A percentile compares a stretch with the other conserved stretches of the same genome.
Evolutionary conservation across 1,139 yeast genomes (phyloP).

Genomic region (Blastobotrys aristatus): DNA sequence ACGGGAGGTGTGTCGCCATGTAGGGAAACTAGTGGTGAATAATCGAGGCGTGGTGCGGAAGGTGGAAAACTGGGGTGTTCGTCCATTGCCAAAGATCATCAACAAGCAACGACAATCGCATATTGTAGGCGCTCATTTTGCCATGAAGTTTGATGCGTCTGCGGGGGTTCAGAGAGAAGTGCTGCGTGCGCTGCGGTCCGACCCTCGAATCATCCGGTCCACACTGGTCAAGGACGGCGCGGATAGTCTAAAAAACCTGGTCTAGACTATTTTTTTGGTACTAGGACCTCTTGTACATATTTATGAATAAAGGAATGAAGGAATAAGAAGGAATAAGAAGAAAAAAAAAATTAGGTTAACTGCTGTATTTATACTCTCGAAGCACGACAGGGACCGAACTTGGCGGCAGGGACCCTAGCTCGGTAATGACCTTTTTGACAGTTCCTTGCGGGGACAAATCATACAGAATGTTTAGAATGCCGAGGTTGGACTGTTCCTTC

Average conservation of each 20-base stretch:
- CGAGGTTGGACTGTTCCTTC: slow-evolving; percentile 59
- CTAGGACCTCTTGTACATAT: too few relatives aligned
- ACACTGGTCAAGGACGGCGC: slow-evolving; percentile 67
- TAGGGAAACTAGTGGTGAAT: slow-evolving; percentile 75
- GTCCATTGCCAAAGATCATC: slow-evolving; percentile 73
- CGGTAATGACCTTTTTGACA: slow-evolving; percentile 92
- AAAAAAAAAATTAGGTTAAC: neutral
- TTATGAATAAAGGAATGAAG: neutral
- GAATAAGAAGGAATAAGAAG: neutral
- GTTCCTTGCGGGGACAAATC: slow-evolving; percentile 94
- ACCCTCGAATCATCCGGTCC: slow-evolving; percentile 85
- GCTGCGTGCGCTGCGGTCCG: slow-evolving; percentile 70
- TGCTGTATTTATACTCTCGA: slow-evolving; percentile 69
- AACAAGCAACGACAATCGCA: slow-evolving; percentile 85
- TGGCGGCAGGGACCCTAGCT: slow-evolving; percentile 93
- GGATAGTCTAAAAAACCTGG: slow-evolving; percentile 29
- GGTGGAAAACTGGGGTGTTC: slow-evolving; percentile 72
- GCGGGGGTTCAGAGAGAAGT: slow-evolving; percentile 84
- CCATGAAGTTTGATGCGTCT: slow-evolving; percentile 81
- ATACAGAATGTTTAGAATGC: slow-evolving; percentile 78
- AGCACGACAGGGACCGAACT: slow-evolving; percentile 95
- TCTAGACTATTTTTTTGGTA: too few relatives aligned
- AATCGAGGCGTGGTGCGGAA: slow-evolving; percentile 91
- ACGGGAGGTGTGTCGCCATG: slow-evolving; percentile 61
- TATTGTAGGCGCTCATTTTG: slow-evolving; percentile 83